phyloP scores from a whole-genome alignment of 495 filamentous ascomycete species.

The Tuber aestivum region DNA sequence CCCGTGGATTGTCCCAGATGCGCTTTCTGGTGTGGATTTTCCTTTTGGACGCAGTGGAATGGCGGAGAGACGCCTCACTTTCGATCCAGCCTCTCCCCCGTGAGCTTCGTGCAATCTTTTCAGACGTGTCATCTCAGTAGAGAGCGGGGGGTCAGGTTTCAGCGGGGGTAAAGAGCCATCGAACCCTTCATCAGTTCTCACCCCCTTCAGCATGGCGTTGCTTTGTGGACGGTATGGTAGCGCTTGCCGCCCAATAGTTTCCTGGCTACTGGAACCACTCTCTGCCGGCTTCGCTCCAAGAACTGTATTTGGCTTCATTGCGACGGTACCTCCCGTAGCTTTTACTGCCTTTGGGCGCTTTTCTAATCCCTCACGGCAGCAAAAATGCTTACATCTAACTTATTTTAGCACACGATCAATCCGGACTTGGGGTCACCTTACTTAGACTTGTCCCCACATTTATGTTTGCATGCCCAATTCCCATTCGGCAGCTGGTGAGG shows the following conservation, averaged over 20 bases:
- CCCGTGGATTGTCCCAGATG: neutral
- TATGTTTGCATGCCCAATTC: slow-evolving; percentile 82
- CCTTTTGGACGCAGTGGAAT: neutral
- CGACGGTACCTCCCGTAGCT: neutral
- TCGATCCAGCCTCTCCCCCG: neutral
- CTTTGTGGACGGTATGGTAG: neutral
- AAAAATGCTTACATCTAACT: slow-evolving; percentile 67
- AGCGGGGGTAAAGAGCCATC: neutral
- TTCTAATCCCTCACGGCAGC: slow-evolving; percentile 81
- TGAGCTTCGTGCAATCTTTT: slow-evolving; percentile 2
- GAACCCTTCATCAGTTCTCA: neutral
- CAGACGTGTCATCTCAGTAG: neutral
- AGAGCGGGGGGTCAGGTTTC: neutral
- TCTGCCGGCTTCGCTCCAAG: neutral
- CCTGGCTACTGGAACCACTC: neutral
- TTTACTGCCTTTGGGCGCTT: slow-evolving; percentile 62
- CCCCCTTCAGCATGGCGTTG: neutral
- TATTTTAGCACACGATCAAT: slow-evolving; percentile 43
- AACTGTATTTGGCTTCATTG: slow-evolving; percentile 30
- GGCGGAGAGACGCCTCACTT: neutral
- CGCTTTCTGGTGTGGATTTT: neutral
- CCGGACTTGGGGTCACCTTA: slow-evolving; percentile 33
- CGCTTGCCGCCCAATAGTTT: neutral
- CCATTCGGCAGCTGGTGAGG: slow-evolving; percentile 66
- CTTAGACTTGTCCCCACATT: slow-evolving; percentile 68